Evolutionary conservation across 2,329 filamentous ascomycete species (phyloP), one percentile per base, ranked within the genome.

Genomic region (Sclerotinia minor): DNA sequence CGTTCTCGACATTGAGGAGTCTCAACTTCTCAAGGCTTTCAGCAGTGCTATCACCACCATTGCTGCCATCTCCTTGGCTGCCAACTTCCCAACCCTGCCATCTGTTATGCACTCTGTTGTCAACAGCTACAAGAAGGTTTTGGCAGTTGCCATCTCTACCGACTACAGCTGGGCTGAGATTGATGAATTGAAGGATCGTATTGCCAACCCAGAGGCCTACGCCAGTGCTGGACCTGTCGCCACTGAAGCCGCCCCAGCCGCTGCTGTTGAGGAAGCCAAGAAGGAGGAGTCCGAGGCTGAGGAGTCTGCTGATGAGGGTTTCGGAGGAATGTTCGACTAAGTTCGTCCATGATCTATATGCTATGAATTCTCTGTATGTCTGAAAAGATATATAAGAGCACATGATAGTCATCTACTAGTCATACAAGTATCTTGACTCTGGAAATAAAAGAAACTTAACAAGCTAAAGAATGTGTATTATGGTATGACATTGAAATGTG

Each of bases 181-280:
- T 79, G 89, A 96, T 79, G 87, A 97, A 84, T 91, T 99, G 85
- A 99, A 99, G 91, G 95, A 99, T 85, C 93, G 95, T 81, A 97
- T 99, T 78, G 92, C 92, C 84, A 98, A 99, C 89, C 96, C 96
- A 76, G 95, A 99, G 67, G 92, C 92, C 67, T 99, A 98, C 81
- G 95, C 94, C 73, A 81, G 92, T 60, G 85, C 94, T 74, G 92
- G 90, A 74, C 92, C 94, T 69, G 87, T 80, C 73, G 90, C 89
- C 68, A 84, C 87, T 67, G 82, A 82, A 65, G 79, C 81, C 59
- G 80, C 81, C 70, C 82, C 81, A 71, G 81, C 80, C 67, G 84
- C 82, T 66, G 82, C 81, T 65, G 80, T 81, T 65, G 83, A 71
- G 83, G 80, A 82, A 65, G 83, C 84, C 71, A 83, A 85, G 75